These are phyloP conservation scores for Penicillium paneum DNA, from an alignment of 2,329 filamentous ascomycete genomes.

Conservation along the genomic window DNA sequence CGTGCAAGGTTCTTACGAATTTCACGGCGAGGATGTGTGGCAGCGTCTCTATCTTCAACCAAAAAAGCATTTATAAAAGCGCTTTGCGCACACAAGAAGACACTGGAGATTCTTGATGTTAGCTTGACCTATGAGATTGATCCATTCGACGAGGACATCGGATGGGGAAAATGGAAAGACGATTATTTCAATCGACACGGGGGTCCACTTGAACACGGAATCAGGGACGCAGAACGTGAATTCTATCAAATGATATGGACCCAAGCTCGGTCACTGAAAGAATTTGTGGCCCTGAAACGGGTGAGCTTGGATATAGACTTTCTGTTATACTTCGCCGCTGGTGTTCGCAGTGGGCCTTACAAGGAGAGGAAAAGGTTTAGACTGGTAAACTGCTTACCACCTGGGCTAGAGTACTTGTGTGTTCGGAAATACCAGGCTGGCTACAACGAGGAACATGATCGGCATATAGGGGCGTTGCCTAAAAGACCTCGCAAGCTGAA, in stretches of 20 bases:
- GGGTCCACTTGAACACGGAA: not conserved
- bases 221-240: not conserved
- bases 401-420: constrained; percentile 17
- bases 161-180: not conserved
- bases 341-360: not conserved
- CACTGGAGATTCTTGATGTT: constrained; percentile 19
- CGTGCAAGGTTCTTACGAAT: constrained; percentile 16
- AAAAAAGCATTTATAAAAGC: constrained; percentile 17
- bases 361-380: not conserved
- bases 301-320: constrained; percentile 16
- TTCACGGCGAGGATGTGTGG: constrained; percentile 7
- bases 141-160: not conserved
- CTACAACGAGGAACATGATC: not conserved
- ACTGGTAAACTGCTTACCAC: constrained; percentile 9
- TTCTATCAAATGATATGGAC: constrained; percentile 3
- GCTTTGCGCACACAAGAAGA: constrained; percentile 15
- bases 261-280: constrained; percentile 13
- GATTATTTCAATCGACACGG: not conserved
- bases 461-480: constrained; percentile 10
- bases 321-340: constrained; percentile 17
- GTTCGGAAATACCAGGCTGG: constrained; percentile 19
- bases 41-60: constrained; percentile 3
- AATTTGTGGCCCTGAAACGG: constrained; percentile 17
- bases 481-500: not conserved
- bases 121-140: constrained; percentile 7